Base-by-base conservation (phyloP, 345 rosid species). In the Odontarrhena argentea region DNA sequence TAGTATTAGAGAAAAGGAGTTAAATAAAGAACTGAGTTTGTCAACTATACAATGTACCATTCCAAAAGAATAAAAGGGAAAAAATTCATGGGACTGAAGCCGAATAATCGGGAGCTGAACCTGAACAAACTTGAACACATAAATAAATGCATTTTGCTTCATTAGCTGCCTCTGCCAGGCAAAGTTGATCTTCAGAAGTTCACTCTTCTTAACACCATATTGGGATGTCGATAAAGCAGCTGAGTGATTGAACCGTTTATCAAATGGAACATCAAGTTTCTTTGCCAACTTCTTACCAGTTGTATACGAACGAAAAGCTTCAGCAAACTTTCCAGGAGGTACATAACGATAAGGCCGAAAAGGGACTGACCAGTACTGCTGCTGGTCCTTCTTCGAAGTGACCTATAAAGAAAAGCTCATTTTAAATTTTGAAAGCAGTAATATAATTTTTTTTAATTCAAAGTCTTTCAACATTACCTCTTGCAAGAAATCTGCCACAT, bases 401-500 rank as follows among this genome's bases (percentile, higher is more conserved):
- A 94, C 95, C 99, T 93, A 85, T 53, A 9, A 15, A 70, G 49
- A 63, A 12, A 22, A 25, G 49, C 67, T 58, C 48, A 72, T 72
- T 50, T 5, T 10, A 3, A 24, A 50, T 8, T 2, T 2, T 42
- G 43, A 60, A 51, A 24, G 2, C 46, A 57, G 15, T 6, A 46
- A 37, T 5, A 22, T 40, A 13, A 49, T 35, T 45, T 60, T 35
- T 45, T 60, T 60, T 58, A 57, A 18, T 63, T 37, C 34, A 51
- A 77, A 42, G 11, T 55, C 74, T 72, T 50, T n/a, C 24, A 9
- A 44, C 58, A 84, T 74, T 74, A 93, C 99, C 83, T 94, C 97
- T 81, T 94, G 99, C 76, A 94, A 85, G 83, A 94, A 91, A 77
- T 94, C 99, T 12, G 97, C 99, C 32, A 91, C 96, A 66, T 88